phyloP scores from a whole-genome alignment of 2,329 filamentous ascomycete species.

The Cladosporium sp. region DNA sequence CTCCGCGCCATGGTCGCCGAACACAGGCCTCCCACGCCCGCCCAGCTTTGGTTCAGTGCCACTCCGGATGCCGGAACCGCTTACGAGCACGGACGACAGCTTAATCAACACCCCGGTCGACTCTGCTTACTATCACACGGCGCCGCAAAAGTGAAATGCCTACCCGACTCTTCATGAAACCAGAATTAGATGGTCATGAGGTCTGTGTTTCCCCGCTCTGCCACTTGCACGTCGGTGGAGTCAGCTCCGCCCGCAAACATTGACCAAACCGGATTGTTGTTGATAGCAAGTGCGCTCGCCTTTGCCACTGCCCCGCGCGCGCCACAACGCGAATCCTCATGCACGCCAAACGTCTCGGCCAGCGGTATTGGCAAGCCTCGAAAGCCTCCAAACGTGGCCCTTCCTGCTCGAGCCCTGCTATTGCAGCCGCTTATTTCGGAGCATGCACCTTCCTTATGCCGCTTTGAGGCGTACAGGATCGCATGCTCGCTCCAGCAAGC shows the following conservation, averaged over 20 bases:
- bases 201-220: too few relatives aligned
- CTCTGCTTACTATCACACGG: not conserved
- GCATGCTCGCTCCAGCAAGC: not conserved
- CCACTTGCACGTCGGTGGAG: too few relatives aligned
- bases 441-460: too few relatives aligned
- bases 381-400: slow-evolving; percentile 9
- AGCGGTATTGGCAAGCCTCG: slow-evolving; percentile 10
- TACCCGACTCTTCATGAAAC: too few relatives aligned
- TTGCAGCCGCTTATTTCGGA: not conserved
- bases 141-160: too few relatives aligned
- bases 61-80: not conserved
- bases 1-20: not conserved
- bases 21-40: not conserved
- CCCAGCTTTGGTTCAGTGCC: not conserved
- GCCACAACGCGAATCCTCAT: slow-evolving; percentile 4
- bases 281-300: too few relatives aligned
- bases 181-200: too few relatives aligned
- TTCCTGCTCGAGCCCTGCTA: not conserved
- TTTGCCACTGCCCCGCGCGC: not conserved
- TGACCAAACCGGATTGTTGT: too few relatives aligned
- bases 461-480: not conserved
- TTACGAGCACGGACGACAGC: not conserved
- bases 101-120: not conserved
- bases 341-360: slow-evolving; percentile 6
- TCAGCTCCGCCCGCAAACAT: too few relatives aligned